A percentile compares a stretch with the other conserved stretches of the same genome.
Conservation (phyloP, 2,329 filamentous ascomycete genomes). For the Pseudopithomyces maydicus region DNA sequence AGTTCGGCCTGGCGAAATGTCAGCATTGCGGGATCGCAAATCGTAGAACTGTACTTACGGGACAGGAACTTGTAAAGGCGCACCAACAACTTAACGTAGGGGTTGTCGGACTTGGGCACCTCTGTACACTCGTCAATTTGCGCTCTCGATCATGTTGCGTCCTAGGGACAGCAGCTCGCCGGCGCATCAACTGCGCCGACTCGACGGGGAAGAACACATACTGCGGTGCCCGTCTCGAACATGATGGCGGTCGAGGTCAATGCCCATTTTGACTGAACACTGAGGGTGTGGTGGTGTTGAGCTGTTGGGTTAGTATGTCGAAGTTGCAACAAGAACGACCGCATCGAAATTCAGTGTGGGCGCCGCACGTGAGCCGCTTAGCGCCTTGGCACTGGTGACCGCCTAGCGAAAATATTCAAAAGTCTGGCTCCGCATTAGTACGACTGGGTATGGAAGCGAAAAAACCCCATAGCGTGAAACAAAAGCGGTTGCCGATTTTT, state of each 20-base stretch:
- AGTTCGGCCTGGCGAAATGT: constrained; percentile 73
- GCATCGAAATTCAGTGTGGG: constrained; percentile 23
- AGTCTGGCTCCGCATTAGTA: not conserved
- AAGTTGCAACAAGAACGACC: constrained; percentile 16
- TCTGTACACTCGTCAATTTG: constrained; percentile 45
- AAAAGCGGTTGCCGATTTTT: constrained; percentile 4
- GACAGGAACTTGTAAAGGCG: constrained; percentile 98
- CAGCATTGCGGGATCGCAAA: constrained; percentile 25
- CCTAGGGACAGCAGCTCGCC: constrained; percentile 44
- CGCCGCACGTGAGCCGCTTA: constrained; percentile 12
- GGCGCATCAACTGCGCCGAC: constrained; percentile 44
- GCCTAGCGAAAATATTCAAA: constrained; percentile 21
- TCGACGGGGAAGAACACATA: constrained; percentile 47
- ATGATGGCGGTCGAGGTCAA: constrained; percentile 63
- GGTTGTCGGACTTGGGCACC: constrained; percentile 87
- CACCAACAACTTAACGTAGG: constrained; percentile 95
- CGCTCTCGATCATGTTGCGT: constrained; percentile 46
- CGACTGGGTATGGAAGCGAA: too few species aligned
- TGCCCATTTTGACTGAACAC: constrained; percentile 46
- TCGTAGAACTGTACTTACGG: constrained; percentile 65
- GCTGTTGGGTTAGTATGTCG: constrained; percentile 38
- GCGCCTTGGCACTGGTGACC: constrained; percentile 22
- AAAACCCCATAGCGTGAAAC: not conserved
- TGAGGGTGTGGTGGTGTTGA: constrained; percentile 34
- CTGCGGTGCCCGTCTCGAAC: constrained; percentile 72